Conservation (phyloP, 805 yeast genomes). For the Aciculoconidium aculeatum region DNA sequence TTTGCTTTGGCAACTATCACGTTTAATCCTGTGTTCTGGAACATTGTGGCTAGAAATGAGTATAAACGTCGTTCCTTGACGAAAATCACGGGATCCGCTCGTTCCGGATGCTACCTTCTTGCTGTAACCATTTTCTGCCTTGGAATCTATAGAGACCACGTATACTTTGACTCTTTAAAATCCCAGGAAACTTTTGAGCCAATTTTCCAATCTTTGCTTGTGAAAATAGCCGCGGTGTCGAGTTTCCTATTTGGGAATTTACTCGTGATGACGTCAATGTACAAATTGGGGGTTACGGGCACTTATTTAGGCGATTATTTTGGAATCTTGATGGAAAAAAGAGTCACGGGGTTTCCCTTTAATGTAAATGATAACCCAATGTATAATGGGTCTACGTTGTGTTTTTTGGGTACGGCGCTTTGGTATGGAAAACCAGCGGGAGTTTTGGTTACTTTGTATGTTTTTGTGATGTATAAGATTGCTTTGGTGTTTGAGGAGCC, state of each 20-base stretch:
- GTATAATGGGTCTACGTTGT: constrained; percentile 89
- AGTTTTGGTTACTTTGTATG: constrained; percentile 62
- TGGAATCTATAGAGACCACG: constrained; percentile 76
- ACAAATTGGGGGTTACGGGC: constrained; percentile 88
- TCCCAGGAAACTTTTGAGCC: constrained; percentile 64
- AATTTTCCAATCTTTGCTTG: constrained; percentile 32
- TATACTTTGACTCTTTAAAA: constrained; percentile 64
- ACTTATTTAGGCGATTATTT: constrained; percentile 96
- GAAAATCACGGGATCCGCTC: constrained; percentile 56
- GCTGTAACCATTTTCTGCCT: constrained; percentile 80
- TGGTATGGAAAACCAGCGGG: constrained; percentile 92
- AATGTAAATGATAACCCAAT: constrained; percentile 88
- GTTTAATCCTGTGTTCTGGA: constrained; percentile 96
- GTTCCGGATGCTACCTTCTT: constrained; percentile 73
- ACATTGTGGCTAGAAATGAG: constrained; percentile 82
- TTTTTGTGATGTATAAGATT: constrained; percentile 72
- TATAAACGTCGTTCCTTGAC: constrained; percentile 74
- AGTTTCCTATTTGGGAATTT: constrained; percentile 68
- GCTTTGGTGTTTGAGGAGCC: constrained; percentile 94
- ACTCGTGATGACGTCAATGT: constrained; percentile 83
- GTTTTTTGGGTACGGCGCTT: constrained; percentile 87
- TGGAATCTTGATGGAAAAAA: constrained; percentile 86
- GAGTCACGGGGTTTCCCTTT: constrained; percentile 93
- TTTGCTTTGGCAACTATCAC: constrained; percentile 60
- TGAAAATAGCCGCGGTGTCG: constrained; percentile 48